Base-by-base conservation (phyloP, 208 protist species). In the Acanthamoeba culbertsoni region DNA sequence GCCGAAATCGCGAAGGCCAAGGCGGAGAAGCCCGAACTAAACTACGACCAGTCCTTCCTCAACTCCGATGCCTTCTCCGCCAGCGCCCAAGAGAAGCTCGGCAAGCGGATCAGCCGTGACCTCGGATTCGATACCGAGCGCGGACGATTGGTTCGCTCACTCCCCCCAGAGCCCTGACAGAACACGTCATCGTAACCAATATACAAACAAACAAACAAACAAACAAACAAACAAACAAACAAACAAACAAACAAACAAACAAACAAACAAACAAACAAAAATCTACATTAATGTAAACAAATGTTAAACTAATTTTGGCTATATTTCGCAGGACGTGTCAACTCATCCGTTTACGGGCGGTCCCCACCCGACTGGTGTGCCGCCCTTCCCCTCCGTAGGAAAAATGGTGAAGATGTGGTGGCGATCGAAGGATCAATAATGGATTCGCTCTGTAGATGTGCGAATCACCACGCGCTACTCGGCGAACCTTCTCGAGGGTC, bases 381-480 rank as follows among this genome's bases (percentile, higher is more conserved):
- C 48, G 8, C 48, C 48, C 48, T 18, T 8, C 48, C 48, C 48
- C 48, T 23, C 48, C 8, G 12, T 18, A 23, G 12, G 12, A 55
- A 55, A 55, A n/a, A n/a, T n/a, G n/a, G n/a, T n/a, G n/a, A n/a
- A n/a, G n/a, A n/a, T n/a, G n/a, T n/a, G n/a, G n/a, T n/a, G n/a
- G n/a, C n/a, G n/a, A n/a, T n/a, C n/a, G n/a, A n/a, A n/a, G n/a
- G n/a, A n/a, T n/a, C n/a, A n/a, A n/a, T n/a, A n/a, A n/a, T n/a
- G n/a, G n/a, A n/a, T 75, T 75, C 16, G 10, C 8, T 42, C 4
- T 37, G 6, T 12, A 86, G 75, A 86, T 86, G 75, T 86, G 46
- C 40, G 75, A 5, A 86, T 86, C 26, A 86, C 75, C 12, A 86
- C 75, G 28, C 75, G 75, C 42, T 86, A 86, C 33, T 86, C 75